Evolutionary conservation across 1,284 basidiomycete genomes (phyloP), one percentile per base, ranked within the genome.

Genomic region (Inonotus obliquus): DNA sequence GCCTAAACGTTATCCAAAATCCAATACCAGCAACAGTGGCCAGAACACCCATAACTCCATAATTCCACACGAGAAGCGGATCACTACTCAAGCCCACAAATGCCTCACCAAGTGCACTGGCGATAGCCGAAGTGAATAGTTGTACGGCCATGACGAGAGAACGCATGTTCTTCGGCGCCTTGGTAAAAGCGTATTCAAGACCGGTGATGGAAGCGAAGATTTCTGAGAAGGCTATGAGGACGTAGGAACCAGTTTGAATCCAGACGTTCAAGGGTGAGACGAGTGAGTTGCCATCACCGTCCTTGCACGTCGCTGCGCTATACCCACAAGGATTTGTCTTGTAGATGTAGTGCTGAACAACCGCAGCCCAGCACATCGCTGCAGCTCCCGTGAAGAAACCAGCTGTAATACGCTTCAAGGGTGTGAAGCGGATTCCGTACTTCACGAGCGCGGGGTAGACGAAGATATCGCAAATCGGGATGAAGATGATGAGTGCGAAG

Each of bases 141-240:
- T 84, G 90, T 25, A 87, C 66, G 47, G 82, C 75, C 85, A 89
- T 90, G 62, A 92, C 87, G 63, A 92, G 79, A 47, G 86, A 89
- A 21, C 84, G 83, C 90, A 92, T 92, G 74, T 90, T 90, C 74
- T 79, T 84, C 11, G 91, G 89, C 13, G 88, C 87, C 71, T 92
- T 94, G 63, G 89, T 92, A 77, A 91, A 94, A n/a, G 92, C 93
- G 71, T 94, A 94, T 73, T 96, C 93, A 66, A 90, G 78, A 9
- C 87, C 86, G 0, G 92, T 94, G 74, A 96, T 92, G 9, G 88
- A 91, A 0, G 92, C 91, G 58, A 96, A 82, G 70, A 96, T 92
- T 76, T 91, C 86, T 68, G 82, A 85, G 68, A 89, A 78, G 4
- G 86, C 87, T 67, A 91, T 79, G 37, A 91, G 74, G 60, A 90